Evolutionary conservation across 352 stramenopile species (phyloP), one percentile per base, ranked within the genome.

Genomic region (Pythium coloratum): DNA sequence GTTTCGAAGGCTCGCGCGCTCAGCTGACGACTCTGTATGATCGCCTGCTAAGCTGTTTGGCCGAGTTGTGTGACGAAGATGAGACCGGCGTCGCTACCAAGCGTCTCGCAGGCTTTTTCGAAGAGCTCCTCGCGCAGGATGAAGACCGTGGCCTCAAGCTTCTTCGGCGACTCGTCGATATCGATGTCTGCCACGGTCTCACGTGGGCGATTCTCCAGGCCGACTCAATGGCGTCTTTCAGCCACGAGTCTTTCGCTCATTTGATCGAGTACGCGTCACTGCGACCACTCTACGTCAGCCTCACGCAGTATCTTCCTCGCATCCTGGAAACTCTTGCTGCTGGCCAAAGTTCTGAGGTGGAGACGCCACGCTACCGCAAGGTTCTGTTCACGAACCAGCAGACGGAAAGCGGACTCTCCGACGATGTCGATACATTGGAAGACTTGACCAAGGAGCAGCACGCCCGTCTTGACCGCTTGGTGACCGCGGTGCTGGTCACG

Each of bases 161-260:
- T 33, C 49, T 92, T 34, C 26, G 60, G 0, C 82, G 82, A 12
- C 69, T 91, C 10, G 71, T 90, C 38, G 82, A 92, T 59, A 69
- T 95, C 2, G 86, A 95, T 59, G 80, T 92, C 3, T 81, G 75
- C 3, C 80, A 91, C 62, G 82, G 82, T 12, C 73, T 95, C 53
- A 91, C 86, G 28, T 91, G 80, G 82, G 81, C 84, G 44, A 76
- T 92, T 7, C 88, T 91, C 59, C 83, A 92, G 57, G 59, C 84
- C 0, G 73, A 85, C 2, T 78, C 87, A 18, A 77, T 93, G 57
- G 79, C 81, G 32, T 54, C 70, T 4, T 71, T 83, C n/a, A 79
- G 84, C 46, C 81, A 84, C 28, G 83, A 92, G 54, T 75, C 85
- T 24, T 55, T 90, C 24, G 46, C 86, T 2, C 75, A 75, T 0